phyloP scores from a whole-genome alignment of 345 rosid genomes.

The Sonneratia caseolaris region DNA sequence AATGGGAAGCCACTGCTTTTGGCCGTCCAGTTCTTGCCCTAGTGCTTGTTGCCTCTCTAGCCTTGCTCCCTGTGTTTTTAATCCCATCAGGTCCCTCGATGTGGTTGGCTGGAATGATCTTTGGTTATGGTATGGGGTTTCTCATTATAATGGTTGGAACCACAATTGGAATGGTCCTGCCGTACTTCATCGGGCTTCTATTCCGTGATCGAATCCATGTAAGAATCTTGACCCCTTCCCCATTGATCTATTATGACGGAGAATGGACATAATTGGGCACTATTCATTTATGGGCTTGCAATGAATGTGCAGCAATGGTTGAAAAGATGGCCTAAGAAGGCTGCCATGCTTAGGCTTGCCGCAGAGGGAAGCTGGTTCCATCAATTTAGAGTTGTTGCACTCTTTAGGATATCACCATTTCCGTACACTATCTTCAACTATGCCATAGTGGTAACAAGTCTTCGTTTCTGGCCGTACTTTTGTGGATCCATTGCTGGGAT shows the following conservation, averaged over 20 bases:
- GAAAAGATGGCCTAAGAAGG: conserved; percentile 84
- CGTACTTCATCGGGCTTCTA: conserved; percentile 66
- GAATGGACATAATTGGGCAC: neutral
- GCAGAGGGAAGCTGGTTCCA: conserved; percentile 94
- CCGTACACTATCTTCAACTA: conserved; percentile 97
- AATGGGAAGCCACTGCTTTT: conserved; percentile 98
- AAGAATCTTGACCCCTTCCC: conserved; percentile 13
- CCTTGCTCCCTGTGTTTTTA: conserved; percentile 83
- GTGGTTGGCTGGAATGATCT: conserved; percentile 99
- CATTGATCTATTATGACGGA: no score
- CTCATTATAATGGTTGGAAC: conserved; percentile 93
- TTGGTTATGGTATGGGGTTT: conserved; percentile 88
- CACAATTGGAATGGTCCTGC: conserved; percentile 84
- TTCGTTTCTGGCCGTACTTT: conserved; percentile 87
- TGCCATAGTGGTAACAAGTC: conserved; percentile 73
- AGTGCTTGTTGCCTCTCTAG: conserved; percentile 78
- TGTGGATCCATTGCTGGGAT: conserved; percentile 87
- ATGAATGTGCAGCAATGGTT: conserved; percentile 66
- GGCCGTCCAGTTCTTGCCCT: conserved; percentile 89
- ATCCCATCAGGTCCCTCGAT: conserved; percentile 99
- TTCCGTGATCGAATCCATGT: conserved; percentile 91
- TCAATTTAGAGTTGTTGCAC: conserved; percentile 83
- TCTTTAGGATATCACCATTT: conserved; percentile 90
- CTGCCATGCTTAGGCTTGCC: conserved; percentile 73
- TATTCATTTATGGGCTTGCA: neutral